Base-by-base conservation (phyloP, 2,329 filamentous ascomycete genomes). In the Cladosporium velox region DNA sequence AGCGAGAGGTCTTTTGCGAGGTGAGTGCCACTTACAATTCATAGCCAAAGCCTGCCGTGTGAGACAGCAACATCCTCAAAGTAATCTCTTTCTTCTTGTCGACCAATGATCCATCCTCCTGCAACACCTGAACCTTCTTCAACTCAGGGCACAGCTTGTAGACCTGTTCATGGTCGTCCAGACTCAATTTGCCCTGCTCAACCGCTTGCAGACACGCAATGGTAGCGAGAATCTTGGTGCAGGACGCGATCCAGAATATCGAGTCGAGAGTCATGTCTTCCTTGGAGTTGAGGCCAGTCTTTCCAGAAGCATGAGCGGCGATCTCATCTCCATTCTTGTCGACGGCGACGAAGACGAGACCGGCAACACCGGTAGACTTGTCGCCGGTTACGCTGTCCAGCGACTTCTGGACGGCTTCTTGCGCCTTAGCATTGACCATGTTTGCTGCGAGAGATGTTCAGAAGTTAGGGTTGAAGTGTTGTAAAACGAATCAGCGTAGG, bases 241-340 rank as follows among this genome's bases (percentile, higher is more conserved):
- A 85, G 1, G 81, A 84, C 1, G 84, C 83, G 24, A 86, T 83
- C 83, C 83, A 86, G 71, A 88, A 90, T 0, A 87, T 77, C 10
- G 80, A 86, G 47, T 91, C 87, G 0, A 87, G 76, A 0, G 82
- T 83, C 84, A 91, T 87, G 4, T 82, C 78, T 55, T 86, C 82
- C 0, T 78, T 70, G 2, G 73, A 74, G 8, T 78, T 73, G 4
- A 81, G 65, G 15, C 79, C 77, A 30, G 73, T 72, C 35, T 77
- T 80, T 12, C 81, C 81, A 4, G 80, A 79, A 2, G 80, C 78
- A 67, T 78, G 75, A 54, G 79, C 75, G 30, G 77, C 75, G 12
- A 83, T 76, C 1, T 77, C 73, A 2, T 81, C 74, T 65, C 81
- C 81, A 60, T 78, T 74, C 66, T 78, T 80, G 73, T 82, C 79